Conservation (phyloP, 2,329 filamentous ascomycete genomes). For the Epichloe coenophiala region DNA sequence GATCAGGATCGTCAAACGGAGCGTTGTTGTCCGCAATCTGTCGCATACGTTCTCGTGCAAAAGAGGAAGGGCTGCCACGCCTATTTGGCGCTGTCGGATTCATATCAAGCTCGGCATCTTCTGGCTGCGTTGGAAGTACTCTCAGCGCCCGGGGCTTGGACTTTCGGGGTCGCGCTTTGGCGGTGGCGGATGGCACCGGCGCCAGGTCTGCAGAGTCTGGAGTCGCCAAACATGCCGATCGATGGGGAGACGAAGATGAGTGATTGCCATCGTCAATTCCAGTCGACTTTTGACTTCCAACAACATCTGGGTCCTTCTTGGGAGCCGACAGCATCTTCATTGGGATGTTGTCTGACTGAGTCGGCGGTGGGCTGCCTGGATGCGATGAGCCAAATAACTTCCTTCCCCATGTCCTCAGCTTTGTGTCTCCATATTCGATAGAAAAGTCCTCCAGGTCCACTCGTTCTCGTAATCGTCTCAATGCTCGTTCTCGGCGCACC, state of each 20-base stretch:
- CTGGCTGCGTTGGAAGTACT: slow-evolving; percentile 25
- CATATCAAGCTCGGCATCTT: slow-evolving; percentile 18
- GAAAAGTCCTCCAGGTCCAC: slow-evolving; percentile 28
- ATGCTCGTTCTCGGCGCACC: slow-evolving; percentile 66
- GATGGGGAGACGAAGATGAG: neutral
- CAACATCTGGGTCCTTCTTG: neutral
- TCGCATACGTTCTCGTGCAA: slow-evolving; percentile 30
- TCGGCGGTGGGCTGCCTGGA: slow-evolving; percentile 6
- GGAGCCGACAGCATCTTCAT: slow-evolving; percentile 12
- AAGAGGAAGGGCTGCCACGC: slow-evolving; percentile 28
- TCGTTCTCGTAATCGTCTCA: slow-evolving; percentile 46
- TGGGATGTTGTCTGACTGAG: slow-evolving; percentile 11
- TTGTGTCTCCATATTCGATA: slow-evolving; percentile 19
- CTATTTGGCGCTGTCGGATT: slow-evolving; percentile 16
- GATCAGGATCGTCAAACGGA: slow-evolving; percentile 29
- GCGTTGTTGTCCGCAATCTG: slow-evolving; percentile 29
- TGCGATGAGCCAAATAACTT: slow-evolving; percentile 19
- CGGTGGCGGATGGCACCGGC: slow-evolving; percentile 8
- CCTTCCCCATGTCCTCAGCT: slow-evolving; percentile 23
- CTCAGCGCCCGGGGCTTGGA: slow-evolving; percentile 17
- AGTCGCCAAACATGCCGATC: slow-evolving; percentile 4
- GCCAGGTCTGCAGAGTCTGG: slow-evolving; percentile 7
- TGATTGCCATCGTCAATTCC: neutral
- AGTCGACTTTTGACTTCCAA: neutral
- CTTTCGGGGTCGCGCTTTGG: slow-evolving; percentile 14